phyloP scores from a whole-genome alignment of 2,329 filamentous ascomycete species.

The Ophiostoma sp. region DNA sequence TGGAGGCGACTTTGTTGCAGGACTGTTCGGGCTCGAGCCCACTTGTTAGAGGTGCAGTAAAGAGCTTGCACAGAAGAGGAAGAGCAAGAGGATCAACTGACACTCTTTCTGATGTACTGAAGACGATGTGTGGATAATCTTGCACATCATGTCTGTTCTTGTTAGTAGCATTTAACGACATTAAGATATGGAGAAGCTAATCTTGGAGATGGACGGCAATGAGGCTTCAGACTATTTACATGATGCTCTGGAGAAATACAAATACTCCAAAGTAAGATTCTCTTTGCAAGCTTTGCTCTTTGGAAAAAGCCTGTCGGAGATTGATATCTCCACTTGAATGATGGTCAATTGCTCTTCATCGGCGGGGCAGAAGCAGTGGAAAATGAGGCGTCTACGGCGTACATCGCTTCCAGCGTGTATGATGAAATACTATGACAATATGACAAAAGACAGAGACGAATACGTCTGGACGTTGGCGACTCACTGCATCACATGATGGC shows the following conservation, averaged over 20 bases:
- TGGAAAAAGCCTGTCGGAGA: conserved; percentile 3
- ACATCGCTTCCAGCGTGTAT: neutral
- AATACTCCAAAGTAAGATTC: neutral
- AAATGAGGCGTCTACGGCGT: neutral
- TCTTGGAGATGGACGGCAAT: neutral
- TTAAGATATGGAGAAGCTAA: neutral
- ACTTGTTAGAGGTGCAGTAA: neutral
- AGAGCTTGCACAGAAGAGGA: neutral
- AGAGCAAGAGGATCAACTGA: neutral
- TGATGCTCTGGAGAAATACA: neutral
- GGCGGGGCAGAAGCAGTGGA: neutral
- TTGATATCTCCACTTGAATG: conserved; percentile 3
- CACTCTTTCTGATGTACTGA: neutral
- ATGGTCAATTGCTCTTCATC: conserved; percentile 4
- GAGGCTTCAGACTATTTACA: neutral
- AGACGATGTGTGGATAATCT: neutral
- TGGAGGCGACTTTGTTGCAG: conserved; percentile 1
- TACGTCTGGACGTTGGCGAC: neutral
- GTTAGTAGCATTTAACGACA: too few relatives aligned
- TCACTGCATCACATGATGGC: neutral
- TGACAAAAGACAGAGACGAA: too few relatives aligned
- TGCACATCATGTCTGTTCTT: neutral
- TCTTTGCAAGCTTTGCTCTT: neutral
- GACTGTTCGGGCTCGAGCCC: neutral
- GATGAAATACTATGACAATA: neutral